These are phyloP conservation scores for Pseudocercospora pini-densiflorae DNA, from an alignment of 2,329 filamentous ascomycete species.

Conservation along the genomic window DNA sequence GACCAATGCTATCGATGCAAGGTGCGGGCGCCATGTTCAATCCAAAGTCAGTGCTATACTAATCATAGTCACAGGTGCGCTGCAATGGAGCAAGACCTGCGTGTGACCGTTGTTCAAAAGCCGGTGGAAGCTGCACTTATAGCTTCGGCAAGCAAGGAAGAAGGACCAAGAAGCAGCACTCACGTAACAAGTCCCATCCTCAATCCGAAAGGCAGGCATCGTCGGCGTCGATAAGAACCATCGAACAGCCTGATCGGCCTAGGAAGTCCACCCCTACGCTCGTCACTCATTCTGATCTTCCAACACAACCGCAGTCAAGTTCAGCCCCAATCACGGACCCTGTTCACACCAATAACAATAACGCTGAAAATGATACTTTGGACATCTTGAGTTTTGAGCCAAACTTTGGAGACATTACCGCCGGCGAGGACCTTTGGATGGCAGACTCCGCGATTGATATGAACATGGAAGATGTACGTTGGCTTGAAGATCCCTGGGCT, in stretches of 20 bases:
- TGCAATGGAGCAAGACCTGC: not conserved
- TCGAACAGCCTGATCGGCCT: not conserved
- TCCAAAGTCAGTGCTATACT: not conserved
- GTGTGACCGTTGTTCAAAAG: not conserved
- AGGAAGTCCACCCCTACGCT: not conserved
- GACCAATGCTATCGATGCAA: slow-evolving; percentile 10
- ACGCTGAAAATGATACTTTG: no score
- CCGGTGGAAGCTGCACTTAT: not conserved
- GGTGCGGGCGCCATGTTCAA: not conserved
- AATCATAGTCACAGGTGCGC: not conserved
- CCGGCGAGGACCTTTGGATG: not conserved
- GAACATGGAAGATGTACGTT: not conserved
- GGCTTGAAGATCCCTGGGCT: not conserved
- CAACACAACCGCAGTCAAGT: no score
- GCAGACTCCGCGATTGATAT: not conserved
- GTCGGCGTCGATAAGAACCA: not conserved
- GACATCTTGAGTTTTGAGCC: no score
- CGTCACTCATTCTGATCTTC: no score
- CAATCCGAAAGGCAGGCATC: not conserved
- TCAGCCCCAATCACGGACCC: no score
- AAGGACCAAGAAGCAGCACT: not conserved
- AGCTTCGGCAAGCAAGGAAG: not conserved
- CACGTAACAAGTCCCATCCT: not conserved
- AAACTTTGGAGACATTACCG: no score
- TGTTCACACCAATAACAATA: no score